Conservation (phyloP, 1,139 yeast genomes). For the Pichia sp. region DNA sequence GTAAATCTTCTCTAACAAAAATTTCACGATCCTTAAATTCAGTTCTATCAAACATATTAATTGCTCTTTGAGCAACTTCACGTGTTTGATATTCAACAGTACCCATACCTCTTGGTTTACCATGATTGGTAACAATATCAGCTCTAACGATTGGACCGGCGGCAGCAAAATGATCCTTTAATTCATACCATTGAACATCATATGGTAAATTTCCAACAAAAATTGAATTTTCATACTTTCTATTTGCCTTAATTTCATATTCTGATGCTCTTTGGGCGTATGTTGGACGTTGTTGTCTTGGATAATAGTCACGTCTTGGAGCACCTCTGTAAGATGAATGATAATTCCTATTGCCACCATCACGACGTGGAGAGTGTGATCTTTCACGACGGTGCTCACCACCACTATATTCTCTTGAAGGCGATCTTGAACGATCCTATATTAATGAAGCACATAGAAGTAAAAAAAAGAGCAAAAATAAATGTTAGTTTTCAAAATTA, state of each 20-base stretch:
- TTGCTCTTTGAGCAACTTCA: conserved; percentile 71
- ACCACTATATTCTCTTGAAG: conserved; percentile 28
- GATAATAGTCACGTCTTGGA: conserved; percentile 11
- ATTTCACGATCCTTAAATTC: conserved; percentile 72
- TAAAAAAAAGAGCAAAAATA: not conserved
- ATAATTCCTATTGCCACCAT: conserved; percentile 13
- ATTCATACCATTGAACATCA: conserved; percentile 52
- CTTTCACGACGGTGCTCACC: conserved; percentile 23
- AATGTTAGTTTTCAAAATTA: conserved; percentile 4
- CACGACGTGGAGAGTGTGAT: conserved; percentile 30
- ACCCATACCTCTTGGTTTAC: conserved; percentile 88
- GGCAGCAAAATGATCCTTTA: conserved; percentile 50
- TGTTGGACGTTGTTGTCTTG: conserved; percentile 9
- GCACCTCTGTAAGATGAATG: conserved; percentile 14
- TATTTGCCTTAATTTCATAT: conserved; percentile 35
- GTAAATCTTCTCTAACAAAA: conserved; percentile 84
- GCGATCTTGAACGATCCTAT: conserved; percentile 33
- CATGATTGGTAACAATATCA: conserved; percentile 77
- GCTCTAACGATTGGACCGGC: conserved; percentile 79
- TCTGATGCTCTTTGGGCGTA: conserved; percentile 19
- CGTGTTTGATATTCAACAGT: conserved; percentile 77
- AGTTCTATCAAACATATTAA: conserved; percentile 61
- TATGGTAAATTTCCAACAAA: conserved; percentile 73
- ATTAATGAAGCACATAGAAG: not conserved
- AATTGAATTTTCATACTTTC: conserved; percentile 64